A percentile compares a stretch with the other conserved stretches of the same genome.
phyloP scores from a whole-genome alignment of 1,284 basidiomycete genomes.

The Tremellales sp. region DNA sequence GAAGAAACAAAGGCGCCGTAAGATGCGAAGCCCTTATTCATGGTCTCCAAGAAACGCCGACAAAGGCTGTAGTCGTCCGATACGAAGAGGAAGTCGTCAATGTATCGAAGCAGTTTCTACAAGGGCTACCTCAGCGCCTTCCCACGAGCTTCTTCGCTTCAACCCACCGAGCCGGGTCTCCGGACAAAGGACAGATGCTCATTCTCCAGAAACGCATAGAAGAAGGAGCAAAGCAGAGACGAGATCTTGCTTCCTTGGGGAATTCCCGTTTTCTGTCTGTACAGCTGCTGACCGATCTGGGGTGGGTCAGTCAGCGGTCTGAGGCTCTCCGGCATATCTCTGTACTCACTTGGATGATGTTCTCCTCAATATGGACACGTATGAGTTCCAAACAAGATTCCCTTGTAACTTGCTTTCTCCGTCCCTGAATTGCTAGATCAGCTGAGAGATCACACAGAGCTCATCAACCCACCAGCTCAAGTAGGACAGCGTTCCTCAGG shows the following conservation, averaged over 20 bases:
- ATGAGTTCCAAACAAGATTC: slow-evolving; percentile 68
- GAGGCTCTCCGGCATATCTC: background rate
- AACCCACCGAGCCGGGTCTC: slow-evolving; percentile 61
- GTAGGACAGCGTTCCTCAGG: slow-evolving; percentile 74
- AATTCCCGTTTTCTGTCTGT: slow-evolving; percentile 78
- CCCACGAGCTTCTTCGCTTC: background rate
- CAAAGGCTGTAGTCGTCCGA: slow-evolving; percentile 68
- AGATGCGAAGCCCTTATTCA: slow-evolving; percentile 82
- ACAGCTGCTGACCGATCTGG: slow-evolving; percentile 36
- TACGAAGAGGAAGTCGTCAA: slow-evolving; percentile 92
- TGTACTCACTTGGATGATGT: slow-evolving; percentile 72
- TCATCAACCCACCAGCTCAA: slow-evolving; percentile 63
- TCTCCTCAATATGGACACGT: slow-evolving; percentile 83
- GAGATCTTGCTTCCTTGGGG: slow-evolving; percentile 94
- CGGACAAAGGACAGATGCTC: slow-evolving; percentile 59
- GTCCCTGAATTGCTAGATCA: slow-evolving; percentile 16
- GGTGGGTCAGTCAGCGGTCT: background rate
- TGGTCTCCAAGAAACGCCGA: slow-evolving; percentile 65
- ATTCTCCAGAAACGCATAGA: slow-evolving; percentile 86
- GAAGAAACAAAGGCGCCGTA: slow-evolving; percentile 87
- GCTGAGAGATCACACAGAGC: background rate
- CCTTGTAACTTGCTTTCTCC: slow-evolving; percentile 40
- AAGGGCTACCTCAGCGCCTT: slow-evolving; percentile 1
- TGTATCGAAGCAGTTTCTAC: slow-evolving; percentile 76
- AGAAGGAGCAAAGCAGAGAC: slow-evolving; percentile 83